Percentiles rank a stretch among this genome's conserved stretches.
Conservation (phyloP, 2,329 filamentous ascomycete genomes). For the Diplodia corticola region DNA sequence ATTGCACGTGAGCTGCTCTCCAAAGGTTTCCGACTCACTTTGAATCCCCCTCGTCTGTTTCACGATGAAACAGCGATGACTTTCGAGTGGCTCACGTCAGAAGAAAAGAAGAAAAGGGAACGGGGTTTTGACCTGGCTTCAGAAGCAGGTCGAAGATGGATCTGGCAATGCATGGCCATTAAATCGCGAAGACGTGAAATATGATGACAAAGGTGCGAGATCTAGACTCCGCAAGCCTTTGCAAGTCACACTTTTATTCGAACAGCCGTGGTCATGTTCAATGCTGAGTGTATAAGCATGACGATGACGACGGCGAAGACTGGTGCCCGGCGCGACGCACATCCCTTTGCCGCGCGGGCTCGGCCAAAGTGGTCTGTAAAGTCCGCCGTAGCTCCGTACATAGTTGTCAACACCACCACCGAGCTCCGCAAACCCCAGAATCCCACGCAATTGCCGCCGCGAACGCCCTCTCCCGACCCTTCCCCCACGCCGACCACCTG, state of each 20-base stretch:
- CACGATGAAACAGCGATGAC: neutral
- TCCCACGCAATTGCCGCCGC: slow-evolving; percentile 7
- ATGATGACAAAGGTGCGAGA: too few species aligned
- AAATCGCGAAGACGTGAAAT: neutral
- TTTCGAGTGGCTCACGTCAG: too few species aligned
- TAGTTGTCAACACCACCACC: slow-evolving; percentile 14
- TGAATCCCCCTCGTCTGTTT: neutral
- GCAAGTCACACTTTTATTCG: too few species aligned
- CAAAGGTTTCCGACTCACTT: neutral
- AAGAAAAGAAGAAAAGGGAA: neutral
- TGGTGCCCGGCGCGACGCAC: neutral
- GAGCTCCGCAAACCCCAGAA: neutral
- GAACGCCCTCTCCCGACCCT: neutral
- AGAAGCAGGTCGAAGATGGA: neutral
- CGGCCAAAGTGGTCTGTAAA: slow-evolving; percentile 2
- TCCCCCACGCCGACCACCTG: neutral
- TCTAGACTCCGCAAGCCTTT: neutral
- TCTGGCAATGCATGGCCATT: neutral
- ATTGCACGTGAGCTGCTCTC: slow-evolving; percentile 6
- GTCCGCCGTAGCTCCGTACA: slow-evolving; percentile 13
- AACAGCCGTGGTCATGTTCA: neutral
- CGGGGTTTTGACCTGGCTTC: neutral
- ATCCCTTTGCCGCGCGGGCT: neutral
- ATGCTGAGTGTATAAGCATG: too few species aligned
- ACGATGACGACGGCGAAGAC: neutral